Evolutionary conservation across 2,329 filamentous ascomycete genomes (phyloP).

Genomic region (Alternaria conjuncta): DNA sequence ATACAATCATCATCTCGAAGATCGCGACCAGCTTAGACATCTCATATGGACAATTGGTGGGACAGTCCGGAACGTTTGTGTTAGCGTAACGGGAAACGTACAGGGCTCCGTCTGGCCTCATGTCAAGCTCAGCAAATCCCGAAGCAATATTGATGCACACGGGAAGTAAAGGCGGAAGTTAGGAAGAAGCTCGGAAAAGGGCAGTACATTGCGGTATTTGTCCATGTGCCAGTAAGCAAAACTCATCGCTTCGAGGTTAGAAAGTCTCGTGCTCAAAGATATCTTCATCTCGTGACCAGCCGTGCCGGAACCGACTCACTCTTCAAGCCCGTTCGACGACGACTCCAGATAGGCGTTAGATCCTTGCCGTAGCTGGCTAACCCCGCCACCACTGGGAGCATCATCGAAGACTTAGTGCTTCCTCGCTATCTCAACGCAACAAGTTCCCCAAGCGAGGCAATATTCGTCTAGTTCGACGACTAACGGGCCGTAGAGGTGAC

Average conservation of each 20-base stretch:
- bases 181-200: not conserved
- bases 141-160: not conserved
- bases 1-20: not conserved
- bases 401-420: not conserved
- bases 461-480: not conserved
- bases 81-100: conserved; percentile 1
- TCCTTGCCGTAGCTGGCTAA: not conserved
- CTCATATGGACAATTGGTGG: not conserved
- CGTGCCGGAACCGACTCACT: not conserved
- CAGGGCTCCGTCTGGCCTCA: not conserved
- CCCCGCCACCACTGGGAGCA: not conserved
- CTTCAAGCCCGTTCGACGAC: not conserved
- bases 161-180: not conserved
- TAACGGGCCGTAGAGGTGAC: conserved; percentile 4
- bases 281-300: not conserved
- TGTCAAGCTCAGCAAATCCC: not conserved
- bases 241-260: not conserved
- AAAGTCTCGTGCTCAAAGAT: not conserved
- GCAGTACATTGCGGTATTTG: not conserved
- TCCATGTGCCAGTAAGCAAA: not conserved
- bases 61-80: not conserved
- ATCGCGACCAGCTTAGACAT: not conserved
- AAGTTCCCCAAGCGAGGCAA: not conserved
- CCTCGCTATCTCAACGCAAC: not conserved
- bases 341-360: not conserved